These are phyloP conservation scores for Galerina marginata DNA, from an alignment of 768 basidiomycete genomes.

Conservation along the genomic window DNA sequence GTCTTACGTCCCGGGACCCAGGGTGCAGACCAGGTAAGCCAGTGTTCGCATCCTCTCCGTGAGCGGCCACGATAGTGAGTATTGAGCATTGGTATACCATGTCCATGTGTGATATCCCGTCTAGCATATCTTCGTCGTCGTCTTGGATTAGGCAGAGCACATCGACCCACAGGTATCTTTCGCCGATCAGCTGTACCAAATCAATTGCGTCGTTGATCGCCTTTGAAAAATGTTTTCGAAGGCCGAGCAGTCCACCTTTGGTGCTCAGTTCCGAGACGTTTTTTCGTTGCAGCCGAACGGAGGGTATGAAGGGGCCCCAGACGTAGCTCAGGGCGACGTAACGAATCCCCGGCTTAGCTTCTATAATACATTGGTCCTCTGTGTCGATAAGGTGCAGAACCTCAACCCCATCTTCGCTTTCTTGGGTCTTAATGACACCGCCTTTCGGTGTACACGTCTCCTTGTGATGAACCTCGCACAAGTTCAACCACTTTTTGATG, in stretches of 20 bases:
- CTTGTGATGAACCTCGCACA: neutral
- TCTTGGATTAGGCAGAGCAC: slow-evolving; percentile 1
- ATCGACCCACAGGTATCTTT: slow-evolving; percentile 5
- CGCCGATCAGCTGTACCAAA: neutral
- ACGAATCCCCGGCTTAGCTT: neutral
- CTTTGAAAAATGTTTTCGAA: neutral
- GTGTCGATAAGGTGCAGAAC: neutral
- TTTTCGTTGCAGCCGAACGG: neutral
- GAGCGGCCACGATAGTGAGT: neutral
- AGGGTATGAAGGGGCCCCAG: neutral
- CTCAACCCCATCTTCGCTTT: neutral
- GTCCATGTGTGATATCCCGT: slow-evolving; percentile 3
- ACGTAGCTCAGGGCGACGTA: slow-evolving; percentile 7
- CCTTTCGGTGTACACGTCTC: neutral
- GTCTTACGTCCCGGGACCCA: neutral
- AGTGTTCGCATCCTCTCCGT: neutral
- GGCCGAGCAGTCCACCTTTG: neutral
- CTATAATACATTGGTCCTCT: neutral
- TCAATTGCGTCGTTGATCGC: slow-evolving; percentile 7
- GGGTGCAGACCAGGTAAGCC: slow-evolving; percentile 4
- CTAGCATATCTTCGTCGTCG: neutral
- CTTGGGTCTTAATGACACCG: neutral
- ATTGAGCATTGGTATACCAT: neutral
- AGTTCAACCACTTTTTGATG: slow-evolving; percentile 2
- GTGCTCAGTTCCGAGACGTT: neutral